phyloP scores from a whole-genome alignment of 768 basidiomycete species.

The Gyrodon lividus region DNA sequence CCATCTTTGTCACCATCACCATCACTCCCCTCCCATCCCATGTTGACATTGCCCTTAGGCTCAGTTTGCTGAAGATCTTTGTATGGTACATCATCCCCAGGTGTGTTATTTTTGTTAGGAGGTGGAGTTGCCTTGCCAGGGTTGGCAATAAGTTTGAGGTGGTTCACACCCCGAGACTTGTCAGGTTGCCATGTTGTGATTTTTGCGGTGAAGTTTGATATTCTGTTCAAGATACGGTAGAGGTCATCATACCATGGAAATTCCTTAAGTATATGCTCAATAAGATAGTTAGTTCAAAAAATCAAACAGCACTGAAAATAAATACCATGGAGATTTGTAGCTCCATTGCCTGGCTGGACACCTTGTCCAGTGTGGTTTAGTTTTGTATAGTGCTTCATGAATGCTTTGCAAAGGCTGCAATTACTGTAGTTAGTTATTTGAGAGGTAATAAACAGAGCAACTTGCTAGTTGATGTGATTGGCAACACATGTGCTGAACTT shows the following conservation, averaged over 20 bases:
- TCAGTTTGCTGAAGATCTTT: neutral
- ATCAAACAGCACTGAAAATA: neutral
- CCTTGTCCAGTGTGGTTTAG: neutral
- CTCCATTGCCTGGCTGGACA: neutral
- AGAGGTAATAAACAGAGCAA: neutral
- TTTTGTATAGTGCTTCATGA: neutral
- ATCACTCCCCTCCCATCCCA: too few species aligned
- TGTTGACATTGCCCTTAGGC: neutral
- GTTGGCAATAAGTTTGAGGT: neutral
- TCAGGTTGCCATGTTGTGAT: neutral
- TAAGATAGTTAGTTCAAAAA: neutral
- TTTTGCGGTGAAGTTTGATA: neutral
- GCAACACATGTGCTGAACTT: neutral
- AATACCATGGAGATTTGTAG: neutral
- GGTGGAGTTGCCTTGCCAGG: neutral
- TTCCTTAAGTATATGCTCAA: neutral
- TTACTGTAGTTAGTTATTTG: neutral
- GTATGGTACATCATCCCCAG: neutral
- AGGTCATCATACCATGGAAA: constrained; percentile 2
- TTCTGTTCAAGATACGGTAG: neutral
- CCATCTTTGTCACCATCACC: too few species aligned
- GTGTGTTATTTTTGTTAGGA: neutral
- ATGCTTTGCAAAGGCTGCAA: neutral
- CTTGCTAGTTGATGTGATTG: neutral
- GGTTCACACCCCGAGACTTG: neutral